Conservation (phyloP, 371 early-diverging fungal genomes). For the Mortierella sp. region DNA sequence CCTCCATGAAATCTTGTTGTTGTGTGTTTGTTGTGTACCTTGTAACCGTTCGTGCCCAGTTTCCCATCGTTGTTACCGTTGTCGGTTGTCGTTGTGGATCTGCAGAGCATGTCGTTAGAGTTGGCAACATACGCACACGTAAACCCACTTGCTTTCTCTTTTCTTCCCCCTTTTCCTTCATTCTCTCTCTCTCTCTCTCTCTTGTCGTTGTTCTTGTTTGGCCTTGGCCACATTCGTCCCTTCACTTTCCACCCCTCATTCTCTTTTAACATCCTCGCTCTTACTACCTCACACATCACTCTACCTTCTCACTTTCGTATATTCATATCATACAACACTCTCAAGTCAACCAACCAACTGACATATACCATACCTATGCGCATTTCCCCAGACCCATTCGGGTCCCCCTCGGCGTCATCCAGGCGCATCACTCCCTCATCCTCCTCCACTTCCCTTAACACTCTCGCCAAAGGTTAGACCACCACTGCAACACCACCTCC, state of each 20-base stretch:
- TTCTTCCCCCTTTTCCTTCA: no score
- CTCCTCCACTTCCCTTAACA: slow-evolving; percentile 14
- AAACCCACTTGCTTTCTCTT: not conserved
- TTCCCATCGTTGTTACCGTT: not conserved
- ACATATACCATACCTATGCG: not conserved
- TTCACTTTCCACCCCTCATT: not conserved
- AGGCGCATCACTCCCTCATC: not conserved
- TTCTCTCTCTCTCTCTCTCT: not conserved
- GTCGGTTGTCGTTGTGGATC: not conserved
- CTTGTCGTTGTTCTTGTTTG: not conserved
- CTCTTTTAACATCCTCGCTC: not conserved
- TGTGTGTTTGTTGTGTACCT: not conserved
- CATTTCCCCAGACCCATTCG: slow-evolving; percentile 12
- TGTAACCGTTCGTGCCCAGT: not conserved
- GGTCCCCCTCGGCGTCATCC: not conserved
- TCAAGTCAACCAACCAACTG: not conserved
- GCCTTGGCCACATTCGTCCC: not conserved
- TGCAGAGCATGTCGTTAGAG: not conserved
- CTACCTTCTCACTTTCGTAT: not conserved
- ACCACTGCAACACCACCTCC: not conserved
- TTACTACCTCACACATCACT: not conserved
- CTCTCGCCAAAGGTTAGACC: slow-evolving; percentile 21
- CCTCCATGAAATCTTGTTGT: not conserved
- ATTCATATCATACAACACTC: not conserved
- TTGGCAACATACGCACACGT: no score